A percentile compares a stretch with the other conserved stretches of the same genome.
Conservation (phyloP, 192 early-diverging fungal genomes). For the Lunasporangiospora selenospora region DNA sequence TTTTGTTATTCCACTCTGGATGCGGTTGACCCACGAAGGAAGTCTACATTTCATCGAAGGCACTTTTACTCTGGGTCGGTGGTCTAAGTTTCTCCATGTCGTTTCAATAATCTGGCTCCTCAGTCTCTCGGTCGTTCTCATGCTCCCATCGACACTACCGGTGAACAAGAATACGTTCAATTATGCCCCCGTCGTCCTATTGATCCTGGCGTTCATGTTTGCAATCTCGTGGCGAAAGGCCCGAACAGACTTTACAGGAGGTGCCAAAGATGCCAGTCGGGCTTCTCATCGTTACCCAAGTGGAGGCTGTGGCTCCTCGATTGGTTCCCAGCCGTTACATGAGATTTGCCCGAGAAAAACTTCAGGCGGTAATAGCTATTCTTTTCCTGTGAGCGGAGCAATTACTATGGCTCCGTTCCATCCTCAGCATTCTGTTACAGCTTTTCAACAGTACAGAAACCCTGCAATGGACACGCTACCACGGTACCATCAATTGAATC, state of each 20-base stretch:
- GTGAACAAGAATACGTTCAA: slow-evolving; percentile 35
- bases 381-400: no score
- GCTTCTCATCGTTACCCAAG: slow-evolving; percentile 26
- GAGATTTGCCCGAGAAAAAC: no score
- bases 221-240: slow-evolving; percentile 32
- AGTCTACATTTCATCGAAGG: slow-evolving; percentile 22
- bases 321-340: no score
- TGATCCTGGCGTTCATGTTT: slow-evolving; percentile 2
- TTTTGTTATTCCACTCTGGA: slow-evolving; percentile 32
- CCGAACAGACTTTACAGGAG: slow-evolving; percentile 30
- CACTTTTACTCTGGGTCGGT: slow-evolving; percentile 14
- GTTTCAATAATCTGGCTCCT: slow-evolving; percentile 26
- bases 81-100: slow-evolving; percentile 12
- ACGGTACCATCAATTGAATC: no score
- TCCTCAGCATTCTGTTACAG: no score
- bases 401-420: no score
- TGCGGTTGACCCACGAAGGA: slow-evolving; percentile 32
- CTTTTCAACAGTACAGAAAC: no score
- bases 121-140: slow-evolving; percentile 7
- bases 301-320: no score
- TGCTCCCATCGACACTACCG: slow-evolving; percentile 16
- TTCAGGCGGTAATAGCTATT: no score
- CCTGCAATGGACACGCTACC: no score
- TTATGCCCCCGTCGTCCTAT: slow-evolving; percentile 20
- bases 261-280: slow-evolving; percentile 33